phyloP scores from a whole-genome alignment of 768 basidiomycete genomes.

The Lactarius hengduanensis region DNA sequence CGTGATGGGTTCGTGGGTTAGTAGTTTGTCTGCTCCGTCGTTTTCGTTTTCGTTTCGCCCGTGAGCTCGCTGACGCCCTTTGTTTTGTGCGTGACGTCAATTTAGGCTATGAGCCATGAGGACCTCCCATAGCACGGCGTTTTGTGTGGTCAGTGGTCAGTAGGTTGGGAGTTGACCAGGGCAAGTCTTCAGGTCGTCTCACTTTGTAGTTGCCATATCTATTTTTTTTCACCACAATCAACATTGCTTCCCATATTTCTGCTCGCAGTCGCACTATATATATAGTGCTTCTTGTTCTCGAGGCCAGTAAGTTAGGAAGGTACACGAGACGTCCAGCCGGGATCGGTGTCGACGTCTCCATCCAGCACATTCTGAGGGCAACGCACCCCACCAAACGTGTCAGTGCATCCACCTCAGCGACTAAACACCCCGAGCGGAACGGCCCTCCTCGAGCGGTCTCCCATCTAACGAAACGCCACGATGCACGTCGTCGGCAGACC shows the following conservation, averaged over 20 bases:
- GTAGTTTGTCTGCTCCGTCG: neutral
- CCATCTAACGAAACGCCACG: too few species aligned
- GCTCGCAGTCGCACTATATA: neutral
- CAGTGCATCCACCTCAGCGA: too few species aligned
- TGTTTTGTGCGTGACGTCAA: neutral
- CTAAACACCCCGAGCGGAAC: too few species aligned
- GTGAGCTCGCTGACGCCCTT: neutral
- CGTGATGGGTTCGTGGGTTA: neutral
- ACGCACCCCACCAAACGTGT: too few species aligned
- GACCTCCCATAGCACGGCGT: constrained; percentile 30
- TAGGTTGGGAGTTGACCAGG: neutral
- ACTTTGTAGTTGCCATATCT: neutral
- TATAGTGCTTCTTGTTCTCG: neutral
- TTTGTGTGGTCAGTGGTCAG: neutral
- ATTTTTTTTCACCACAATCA: neutral
- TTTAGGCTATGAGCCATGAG: constrained; percentile 22
- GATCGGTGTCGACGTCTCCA: too few species aligned
- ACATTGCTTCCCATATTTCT: neutral
- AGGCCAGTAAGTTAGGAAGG: too few species aligned
- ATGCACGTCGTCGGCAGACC: too few species aligned
- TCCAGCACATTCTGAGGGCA: too few species aligned
- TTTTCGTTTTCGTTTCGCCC: neutral
- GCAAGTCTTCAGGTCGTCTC: neutral
- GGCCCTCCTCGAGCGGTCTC: too few species aligned
- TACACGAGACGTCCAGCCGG: too few species aligned